These are phyloP conservation scores for Magnaporthales sp. DNA, from an alignment of 2,329 filamentous ascomycete species.

Conservation along the genomic window DNA sequence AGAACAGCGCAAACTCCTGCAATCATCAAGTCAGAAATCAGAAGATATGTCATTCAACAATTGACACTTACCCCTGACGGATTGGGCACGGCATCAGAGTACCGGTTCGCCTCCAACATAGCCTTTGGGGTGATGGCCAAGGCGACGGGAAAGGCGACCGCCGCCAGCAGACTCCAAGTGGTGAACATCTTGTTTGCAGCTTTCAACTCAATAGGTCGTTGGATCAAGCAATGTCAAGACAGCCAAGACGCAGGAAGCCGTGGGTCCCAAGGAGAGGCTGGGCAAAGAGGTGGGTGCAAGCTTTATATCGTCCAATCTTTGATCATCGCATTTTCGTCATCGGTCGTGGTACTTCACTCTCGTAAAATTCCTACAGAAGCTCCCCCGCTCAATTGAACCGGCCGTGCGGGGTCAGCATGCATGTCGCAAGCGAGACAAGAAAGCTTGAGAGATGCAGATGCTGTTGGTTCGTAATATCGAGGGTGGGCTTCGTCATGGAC, in stretches of 20 bases:
- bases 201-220: neutral
- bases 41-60: neutral
- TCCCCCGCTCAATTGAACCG: neutral
- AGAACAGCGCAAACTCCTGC: constrained; percentile 35
- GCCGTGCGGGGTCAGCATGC: neutral
- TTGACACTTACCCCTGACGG: constrained; percentile 20
- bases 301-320: neutral
- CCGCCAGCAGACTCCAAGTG: neutral
- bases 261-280: neutral
- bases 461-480: neutral
- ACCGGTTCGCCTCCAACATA: constrained; percentile 24
- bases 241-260: neutral
- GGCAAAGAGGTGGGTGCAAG: neutral
- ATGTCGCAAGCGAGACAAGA: neutral
- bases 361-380: too few species aligned
- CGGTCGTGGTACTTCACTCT: too few species aligned
- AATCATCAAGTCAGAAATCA: constrained; percentile 9
- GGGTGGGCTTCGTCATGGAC: neutral
- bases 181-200: neutral
- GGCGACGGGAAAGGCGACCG: neutral
- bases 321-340: neutral
- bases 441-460: neutral
- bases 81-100: constrained; percentile 21
- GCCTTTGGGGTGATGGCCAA: constrained; percentile 19
- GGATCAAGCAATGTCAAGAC: neutral